Percentiles rank a stretch among this genome's conserved stretches.
Conservation (phyloP, 331 rosid species). For the Malus hybrid region DNA sequence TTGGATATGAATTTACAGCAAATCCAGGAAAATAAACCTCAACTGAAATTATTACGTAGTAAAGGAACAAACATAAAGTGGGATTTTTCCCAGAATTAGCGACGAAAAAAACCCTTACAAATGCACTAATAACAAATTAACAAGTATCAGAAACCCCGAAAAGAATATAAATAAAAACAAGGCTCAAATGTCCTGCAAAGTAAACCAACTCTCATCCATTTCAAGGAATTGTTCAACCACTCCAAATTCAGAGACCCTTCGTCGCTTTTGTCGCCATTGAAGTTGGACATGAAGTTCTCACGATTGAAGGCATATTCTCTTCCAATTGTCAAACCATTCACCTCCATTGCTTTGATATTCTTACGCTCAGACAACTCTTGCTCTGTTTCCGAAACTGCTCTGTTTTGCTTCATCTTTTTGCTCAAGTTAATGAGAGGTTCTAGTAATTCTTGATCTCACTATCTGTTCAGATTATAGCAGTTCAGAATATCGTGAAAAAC, state of each 20-base stretch:
- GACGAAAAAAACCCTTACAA: neutral
- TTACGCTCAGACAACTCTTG: conserved; percentile 5
- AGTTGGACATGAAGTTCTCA: neutral
- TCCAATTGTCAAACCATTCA: neutral
- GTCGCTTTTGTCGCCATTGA: neutral
- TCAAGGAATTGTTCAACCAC: conserved; percentile 34
- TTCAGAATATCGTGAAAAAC: too few relatives aligned
- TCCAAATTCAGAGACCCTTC: conserved; percentile 30
- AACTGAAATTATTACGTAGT: neutral
- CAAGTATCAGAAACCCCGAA: neutral
- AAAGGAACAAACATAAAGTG: neutral
- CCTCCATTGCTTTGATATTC: neutral
- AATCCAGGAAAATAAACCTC: conserved; percentile 5
- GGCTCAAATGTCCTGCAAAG: conserved; percentile 3
- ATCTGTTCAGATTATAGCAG: conserved; percentile 15
- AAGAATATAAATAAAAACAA: neutral
- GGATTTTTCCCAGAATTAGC: conserved; percentile 11
- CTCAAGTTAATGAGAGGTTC: conserved; percentile 25
- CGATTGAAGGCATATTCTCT: conserved; percentile 3
- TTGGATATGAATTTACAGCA: too few relatives aligned
- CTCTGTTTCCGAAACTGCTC: neutral
- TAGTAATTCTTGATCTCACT: conserved; percentile 36
- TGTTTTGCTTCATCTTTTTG: conserved; percentile 25
- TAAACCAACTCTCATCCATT: conserved; percentile 34
- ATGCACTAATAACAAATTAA: neutral